A percentile compares a stretch with the other conserved stretches of the same genome.
Evolutionary conservation across 208 protist species (phyloP).

Genomic region (Crithidia fasciculata): DNA sequence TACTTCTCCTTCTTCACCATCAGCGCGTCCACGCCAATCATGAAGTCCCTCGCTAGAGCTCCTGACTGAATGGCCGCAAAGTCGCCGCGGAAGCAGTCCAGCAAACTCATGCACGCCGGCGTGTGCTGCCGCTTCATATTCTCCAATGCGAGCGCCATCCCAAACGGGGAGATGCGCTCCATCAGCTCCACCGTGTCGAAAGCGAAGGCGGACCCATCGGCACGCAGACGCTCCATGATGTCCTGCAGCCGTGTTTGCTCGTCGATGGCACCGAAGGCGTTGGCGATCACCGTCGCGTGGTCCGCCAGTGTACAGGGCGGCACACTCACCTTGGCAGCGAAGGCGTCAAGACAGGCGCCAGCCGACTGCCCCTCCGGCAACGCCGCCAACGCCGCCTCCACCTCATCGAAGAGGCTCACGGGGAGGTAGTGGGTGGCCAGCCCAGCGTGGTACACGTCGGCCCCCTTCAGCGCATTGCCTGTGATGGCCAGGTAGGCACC

Average conservation of each 20-base stretch:
- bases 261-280: constrained; percentile 42
- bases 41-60: constrained; percentile 36
- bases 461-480: constrained; percentile 77
- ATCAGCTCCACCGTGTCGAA: constrained; percentile 34
- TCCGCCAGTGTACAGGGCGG: constrained; percentile 57
- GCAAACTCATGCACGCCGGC: not conserved
- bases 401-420: constrained; percentile 28
- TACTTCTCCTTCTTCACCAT: constrained; percentile 48
- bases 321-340: constrained; percentile 25
- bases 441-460: constrained; percentile 65
- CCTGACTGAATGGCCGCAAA: constrained; percentile 35
- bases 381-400: constrained; percentile 40
- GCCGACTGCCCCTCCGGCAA: constrained; percentile 29
- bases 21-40: constrained; percentile 45
- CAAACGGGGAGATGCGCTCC: constrained; percentile 56
- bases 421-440: constrained; percentile 81
- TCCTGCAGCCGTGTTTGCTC: constrained; percentile 45
- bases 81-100: constrained; percentile 31
- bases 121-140: constrained; percentile 32
- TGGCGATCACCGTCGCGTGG: constrained; percentile 31
- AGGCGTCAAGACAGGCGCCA: constrained; percentile 40
- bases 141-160: constrained; percentile 60
- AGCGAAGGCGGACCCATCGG: constrained; percentile 51
- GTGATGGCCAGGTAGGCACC: constrained; percentile 84
- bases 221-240: constrained; percentile 43